phyloP scores from a whole-genome alignment of 805 yeast species.

The Ogataea ramenticola region DNA sequence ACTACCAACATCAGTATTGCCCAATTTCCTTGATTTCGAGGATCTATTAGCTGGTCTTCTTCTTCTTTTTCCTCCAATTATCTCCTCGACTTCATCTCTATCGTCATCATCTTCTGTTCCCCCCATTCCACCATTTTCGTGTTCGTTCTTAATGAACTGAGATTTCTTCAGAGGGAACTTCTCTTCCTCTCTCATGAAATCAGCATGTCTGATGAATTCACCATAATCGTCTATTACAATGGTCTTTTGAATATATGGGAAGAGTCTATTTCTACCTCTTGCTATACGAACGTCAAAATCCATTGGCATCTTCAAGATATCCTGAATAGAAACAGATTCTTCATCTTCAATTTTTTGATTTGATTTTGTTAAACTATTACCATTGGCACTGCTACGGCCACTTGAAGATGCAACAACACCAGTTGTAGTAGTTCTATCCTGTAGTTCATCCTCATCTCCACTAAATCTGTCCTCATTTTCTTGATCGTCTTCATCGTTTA shows the following conservation, averaged over 20 bases:
- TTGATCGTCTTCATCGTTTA: constrained; percentile 26
- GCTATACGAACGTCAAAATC: constrained; percentile 48
- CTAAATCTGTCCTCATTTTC: constrained; percentile 13
- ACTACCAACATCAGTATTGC: constrained; percentile 3
- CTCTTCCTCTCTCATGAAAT: constrained; percentile 50
- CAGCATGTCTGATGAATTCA: constrained; percentile 56
- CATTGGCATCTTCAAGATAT: constrained; percentile 39
- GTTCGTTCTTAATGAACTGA: constrained; percentile 13
- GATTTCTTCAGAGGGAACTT: constrained; percentile 25
- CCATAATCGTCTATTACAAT: constrained; percentile 85
- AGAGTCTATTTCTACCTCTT: constrained; percentile 54
- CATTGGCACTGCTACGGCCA: too few species aligned
- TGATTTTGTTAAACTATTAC: background rate
- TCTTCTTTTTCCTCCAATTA: constrained; percentile 15
- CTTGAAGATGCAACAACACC: background rate
- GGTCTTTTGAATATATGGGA: constrained; percentile 60
- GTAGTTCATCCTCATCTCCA: constrained; percentile 11
- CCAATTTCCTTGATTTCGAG: constrained; percentile 28
- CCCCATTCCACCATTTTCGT: constrained; percentile 15
- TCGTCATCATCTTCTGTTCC: constrained; percentile 14
- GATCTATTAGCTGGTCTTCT: constrained; percentile 8
- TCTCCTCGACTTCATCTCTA: constrained; percentile 13
- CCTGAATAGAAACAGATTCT: constrained; percentile 22
- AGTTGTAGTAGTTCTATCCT: constrained; percentile 6
- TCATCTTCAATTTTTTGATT: constrained; percentile 8